These are phyloP conservation scores for Citeromyces siamensis DNA, from an alignment of 1,139 yeast genomes.

Conservation along the genomic window DNA sequence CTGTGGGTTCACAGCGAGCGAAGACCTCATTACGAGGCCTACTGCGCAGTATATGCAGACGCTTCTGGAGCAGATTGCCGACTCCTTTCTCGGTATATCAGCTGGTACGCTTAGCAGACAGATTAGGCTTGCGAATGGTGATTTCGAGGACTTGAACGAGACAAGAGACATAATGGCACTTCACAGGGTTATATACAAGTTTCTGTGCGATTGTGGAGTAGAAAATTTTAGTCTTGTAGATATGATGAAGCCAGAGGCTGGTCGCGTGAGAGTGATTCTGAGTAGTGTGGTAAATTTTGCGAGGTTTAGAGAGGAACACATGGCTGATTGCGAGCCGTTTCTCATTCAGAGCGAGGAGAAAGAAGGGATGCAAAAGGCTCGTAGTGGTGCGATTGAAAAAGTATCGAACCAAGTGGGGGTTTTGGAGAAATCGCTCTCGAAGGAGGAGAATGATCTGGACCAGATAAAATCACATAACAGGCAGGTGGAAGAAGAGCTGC, in stretches of 20 bases:
- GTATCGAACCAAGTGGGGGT: conserved; percentile 30
- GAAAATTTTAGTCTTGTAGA: conserved; percentile 68
- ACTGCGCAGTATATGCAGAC: conserved; percentile 48
- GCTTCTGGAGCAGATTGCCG: conserved; percentile 61
- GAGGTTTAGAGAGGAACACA: conserved; percentile 67
- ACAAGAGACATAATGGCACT: conserved; percentile 37
- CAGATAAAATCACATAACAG: conserved; percentile 44
- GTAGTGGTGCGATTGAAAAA: conserved; percentile 25
- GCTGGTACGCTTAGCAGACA: conserved; percentile 27
- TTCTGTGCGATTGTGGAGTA: conserved; percentile 64
- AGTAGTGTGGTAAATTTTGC: conserved; percentile 86
- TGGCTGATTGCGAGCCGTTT: conserved; percentile 53
- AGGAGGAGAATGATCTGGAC: conserved; percentile 21
- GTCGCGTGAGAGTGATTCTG: conserved; percentile 47
- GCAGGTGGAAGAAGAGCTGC: conserved; percentile 50
- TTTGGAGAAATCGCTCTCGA: conserved; percentile 20
- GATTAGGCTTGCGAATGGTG: conserved; percentile 19
- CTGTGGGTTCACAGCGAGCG: conserved; percentile 52
- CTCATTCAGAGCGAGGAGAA: conserved; percentile 41
- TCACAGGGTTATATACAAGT: conserved; percentile 46
- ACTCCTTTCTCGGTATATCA: conserved; percentile 53
- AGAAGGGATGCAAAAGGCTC: conserved; percentile 26
- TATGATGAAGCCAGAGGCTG: conserved; percentile 56
- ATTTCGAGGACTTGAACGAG: conserved; percentile 22
- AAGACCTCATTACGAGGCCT: conserved; percentile 54